These are phyloP conservation scores for Pelargonium myrrhifolium DNA, from an alignment of 441 rosid species.

Conservation along the genomic window DNA sequence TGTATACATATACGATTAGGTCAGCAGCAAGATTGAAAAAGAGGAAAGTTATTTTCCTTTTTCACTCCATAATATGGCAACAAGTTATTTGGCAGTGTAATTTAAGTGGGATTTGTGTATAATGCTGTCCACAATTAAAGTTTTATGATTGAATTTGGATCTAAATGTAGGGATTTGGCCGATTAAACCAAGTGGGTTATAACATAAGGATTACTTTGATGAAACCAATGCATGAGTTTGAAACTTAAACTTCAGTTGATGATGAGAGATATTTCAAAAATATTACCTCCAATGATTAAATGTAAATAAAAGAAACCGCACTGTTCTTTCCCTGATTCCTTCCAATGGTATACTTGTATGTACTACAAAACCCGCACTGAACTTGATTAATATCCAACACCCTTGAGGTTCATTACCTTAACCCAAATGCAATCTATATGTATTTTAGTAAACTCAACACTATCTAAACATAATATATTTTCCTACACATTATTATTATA, in stretches of 20 bases:
- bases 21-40: not conserved
- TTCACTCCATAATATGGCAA: not conserved
- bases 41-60: not conserved
- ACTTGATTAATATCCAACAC: not conserved
- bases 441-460: too few species aligned
- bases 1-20: not conserved
- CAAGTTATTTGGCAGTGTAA: not conserved
- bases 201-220: not conserved
- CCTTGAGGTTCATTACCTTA: not conserved
- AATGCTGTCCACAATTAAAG: not conserved
- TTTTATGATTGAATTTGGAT: constrained; percentile 2
- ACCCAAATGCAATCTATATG: not conserved
- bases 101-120: not conserved
- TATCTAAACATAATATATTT: too few species aligned
- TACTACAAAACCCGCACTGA: not conserved
- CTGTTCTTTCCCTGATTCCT: not conserved
- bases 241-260: too few species aligned
- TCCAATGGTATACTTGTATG: not conserved
- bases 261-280: not conserved
- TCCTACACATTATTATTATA: too few species aligned
- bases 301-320: not conserved
- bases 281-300: not conserved
- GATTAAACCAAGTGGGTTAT: not conserved
- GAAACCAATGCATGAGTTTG: too few species aligned
- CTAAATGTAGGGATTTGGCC: not conserved